These are phyloP conservation scores for Rhodosporidiobolus sp. DNA, from an alignment of 768 basidiomycete genomes.

Conservation along the genomic window DNA sequence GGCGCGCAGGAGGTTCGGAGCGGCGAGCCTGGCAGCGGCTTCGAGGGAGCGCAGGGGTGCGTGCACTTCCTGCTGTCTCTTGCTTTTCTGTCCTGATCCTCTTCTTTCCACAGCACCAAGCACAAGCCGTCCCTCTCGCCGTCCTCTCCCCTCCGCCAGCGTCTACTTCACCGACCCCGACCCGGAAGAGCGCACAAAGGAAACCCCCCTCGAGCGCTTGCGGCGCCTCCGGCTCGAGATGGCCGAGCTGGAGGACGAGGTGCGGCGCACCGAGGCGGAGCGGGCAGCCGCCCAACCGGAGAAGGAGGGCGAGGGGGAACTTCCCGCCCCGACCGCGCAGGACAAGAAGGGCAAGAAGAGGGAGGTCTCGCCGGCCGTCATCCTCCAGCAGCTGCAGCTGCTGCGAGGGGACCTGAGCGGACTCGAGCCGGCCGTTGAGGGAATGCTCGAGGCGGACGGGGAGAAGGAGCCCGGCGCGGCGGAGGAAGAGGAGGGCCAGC, in stretches of 20 bases:
- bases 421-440: constrained; percentile 18
- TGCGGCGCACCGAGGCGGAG: constrained; percentile 45
- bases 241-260: constrained; percentile 70
- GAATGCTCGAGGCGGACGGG: constrained; percentile 22
- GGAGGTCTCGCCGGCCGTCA: constrained; percentile 37
- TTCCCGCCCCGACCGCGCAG: constrained; percentile 23
- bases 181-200: constrained; percentile 39
- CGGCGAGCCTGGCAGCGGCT: not conserved
- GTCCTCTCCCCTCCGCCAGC: constrained; percentile 49
- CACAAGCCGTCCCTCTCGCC: not conserved
- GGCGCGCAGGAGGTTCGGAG: constrained; percentile 27
- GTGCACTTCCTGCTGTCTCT: not conserved
- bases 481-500: constrained; percentile 18
- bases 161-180: constrained; percentile 35
- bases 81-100: not conserved
- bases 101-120: not conserved
- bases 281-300: not conserved
- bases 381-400: constrained; percentile 42
- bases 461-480: constrained; percentile 14
- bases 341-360: constrained; percentile 37
- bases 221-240: constrained; percentile 70
- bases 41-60: not conserved
- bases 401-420: constrained; percentile 33
- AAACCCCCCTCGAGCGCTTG: constrained; percentile 49
- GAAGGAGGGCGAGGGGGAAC: constrained; percentile 56